Evolutionary conservation across 2,329 filamentous ascomycete species (phyloP), one percentile per base, ranked within the genome.

Genomic region (Fusarium incarnatum): DNA sequence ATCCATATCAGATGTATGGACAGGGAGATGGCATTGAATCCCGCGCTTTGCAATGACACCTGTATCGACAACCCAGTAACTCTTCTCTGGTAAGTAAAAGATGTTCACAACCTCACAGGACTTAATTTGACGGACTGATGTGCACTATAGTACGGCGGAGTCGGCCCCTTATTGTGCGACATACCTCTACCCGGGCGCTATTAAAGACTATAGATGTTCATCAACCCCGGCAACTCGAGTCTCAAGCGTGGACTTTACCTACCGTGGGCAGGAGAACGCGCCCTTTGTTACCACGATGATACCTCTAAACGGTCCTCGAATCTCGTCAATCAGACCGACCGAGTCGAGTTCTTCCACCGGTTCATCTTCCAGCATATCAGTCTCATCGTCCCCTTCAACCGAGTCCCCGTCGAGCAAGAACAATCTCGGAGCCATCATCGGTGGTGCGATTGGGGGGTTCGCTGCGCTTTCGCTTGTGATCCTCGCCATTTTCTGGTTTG

Each of bases 151-250:
- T 30, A 56, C 56, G 1, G 13, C 52, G 6, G 22, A 44, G 4
- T 54, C 56, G 8, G 45, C 56, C 28, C 42, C 60, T n/a, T 56
- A 64, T n/a, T 64, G 60, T 3, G 49, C 28, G 4, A 64, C 60
- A 2, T 64, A 64, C 18, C 37, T 18, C 11, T 64, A 20, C 3
- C 56, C 60, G 32, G 18, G 46, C 2, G 37, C 28, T 30, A 45
- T 64, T 2, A 4, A 15, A 22, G 60, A 64, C 25, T 64, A 34
- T 34, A 55, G 56, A 55, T 64, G 60, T 23, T 50, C 25, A 16
- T n/a, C 42, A 4, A 62, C 59, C 8, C 41, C 20, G 1, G 50
- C 7, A 8, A 57, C 40, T 32, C 32, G 46, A 46, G 59, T 15
- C 20, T 44, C 53, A 12, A 62, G 23, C 7, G 59, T 12, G 8